These are phyloP conservation scores for Pseudocercospora pini-densiflorae DNA, from an alignment of 2,329 filamentous ascomycete species.

Conservation along the genomic window DNA sequence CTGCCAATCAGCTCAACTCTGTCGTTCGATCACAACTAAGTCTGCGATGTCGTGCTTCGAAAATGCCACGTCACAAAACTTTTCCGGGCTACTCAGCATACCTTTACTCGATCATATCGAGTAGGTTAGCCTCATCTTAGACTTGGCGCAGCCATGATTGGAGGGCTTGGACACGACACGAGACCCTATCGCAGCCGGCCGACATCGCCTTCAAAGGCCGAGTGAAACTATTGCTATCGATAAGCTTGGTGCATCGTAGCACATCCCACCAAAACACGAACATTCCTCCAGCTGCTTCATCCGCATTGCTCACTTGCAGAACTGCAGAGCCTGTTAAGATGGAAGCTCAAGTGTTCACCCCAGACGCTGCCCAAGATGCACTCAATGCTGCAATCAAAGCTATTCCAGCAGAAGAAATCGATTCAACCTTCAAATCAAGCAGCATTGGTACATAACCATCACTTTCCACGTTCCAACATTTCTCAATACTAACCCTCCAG, in stretches of 20 bases:
- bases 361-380: constrained; percentile 38
- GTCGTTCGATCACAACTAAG: not conserved
- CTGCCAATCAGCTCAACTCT: not conserved
- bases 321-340: not conserved
- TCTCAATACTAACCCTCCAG: constrained; percentile 35
- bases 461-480: not conserved
- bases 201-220: constrained; percentile 6
- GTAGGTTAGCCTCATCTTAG: not conserved
- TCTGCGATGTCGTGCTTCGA: not conserved
- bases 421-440: constrained; percentile 59
- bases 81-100: not conserved
- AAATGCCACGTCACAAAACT: not conserved
- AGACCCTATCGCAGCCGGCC: constrained; percentile 10
- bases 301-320: not conserved
- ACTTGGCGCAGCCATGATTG: constrained; percentile 6
- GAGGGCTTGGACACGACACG: not conserved
- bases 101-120: constrained; percentile 18
- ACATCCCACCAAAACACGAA: constrained; percentile 6
- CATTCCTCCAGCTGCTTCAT: not conserved
- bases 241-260: not conserved
- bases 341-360: constrained; percentile 40
- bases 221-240: constrained; percentile 5
- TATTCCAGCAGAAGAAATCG: constrained; percentile 56
- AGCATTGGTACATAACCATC: constrained; percentile 50
- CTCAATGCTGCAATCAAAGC: constrained; percentile 35